A percentile compares a stretch with the other conserved stretches of the same genome.
Conservation (phyloP, 345 rosid genomes). For the Schrenkiella parvula region DNA sequence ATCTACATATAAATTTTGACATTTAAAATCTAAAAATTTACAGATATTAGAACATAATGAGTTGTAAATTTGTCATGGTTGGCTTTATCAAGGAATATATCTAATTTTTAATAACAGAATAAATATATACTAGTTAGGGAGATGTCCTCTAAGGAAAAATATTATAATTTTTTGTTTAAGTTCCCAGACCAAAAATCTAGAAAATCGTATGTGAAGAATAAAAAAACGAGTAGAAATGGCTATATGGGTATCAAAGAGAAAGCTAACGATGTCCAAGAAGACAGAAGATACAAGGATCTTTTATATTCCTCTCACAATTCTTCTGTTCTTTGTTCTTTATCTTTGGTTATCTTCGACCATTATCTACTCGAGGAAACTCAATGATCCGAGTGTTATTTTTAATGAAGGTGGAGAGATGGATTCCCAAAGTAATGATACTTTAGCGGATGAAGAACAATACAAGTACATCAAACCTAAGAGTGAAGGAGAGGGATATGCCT, state of each 20-base stretch:
- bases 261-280: not conserved
- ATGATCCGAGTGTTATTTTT: not conserved
- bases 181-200: not conserved
- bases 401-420: not conserved
- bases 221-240: not conserved
- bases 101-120: not conserved
- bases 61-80: not conserved
- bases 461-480: not conserved
- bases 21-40: not conserved
- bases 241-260: not conserved
- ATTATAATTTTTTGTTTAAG: not conserved
- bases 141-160: not conserved
- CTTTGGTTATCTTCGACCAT: not conserved
- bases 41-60: not conserved
- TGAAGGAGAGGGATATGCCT: not conserved
- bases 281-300: not conserved
- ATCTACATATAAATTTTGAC: not conserved
- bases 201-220: not conserved
- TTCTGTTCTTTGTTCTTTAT: not conserved
- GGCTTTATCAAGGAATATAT: not conserved
- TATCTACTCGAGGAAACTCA: not conserved
- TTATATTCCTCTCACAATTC: not conserved
- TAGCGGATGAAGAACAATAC: not conserved
- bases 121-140: not conserved
- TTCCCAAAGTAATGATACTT: not conserved